These are phyloP conservation scores for Quillaja saponaria DNA, from an alignment of 306 rosid species.

Conservation along the genomic window DNA sequence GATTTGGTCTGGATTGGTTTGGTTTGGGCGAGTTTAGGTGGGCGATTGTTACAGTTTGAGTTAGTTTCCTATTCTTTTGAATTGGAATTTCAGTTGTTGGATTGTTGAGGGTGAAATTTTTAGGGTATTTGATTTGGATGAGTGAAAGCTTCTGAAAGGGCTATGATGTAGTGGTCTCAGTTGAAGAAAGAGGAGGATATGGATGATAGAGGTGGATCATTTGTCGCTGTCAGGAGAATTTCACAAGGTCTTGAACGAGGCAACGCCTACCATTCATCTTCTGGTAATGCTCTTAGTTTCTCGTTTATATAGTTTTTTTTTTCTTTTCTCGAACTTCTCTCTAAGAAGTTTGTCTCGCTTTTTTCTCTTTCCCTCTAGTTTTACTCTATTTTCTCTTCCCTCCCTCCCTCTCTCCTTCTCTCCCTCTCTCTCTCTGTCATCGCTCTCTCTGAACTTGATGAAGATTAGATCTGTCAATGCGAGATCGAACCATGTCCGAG, in stretches of 20 bases:
- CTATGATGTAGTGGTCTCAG: constrained; percentile 20
- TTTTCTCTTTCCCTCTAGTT: constrained; percentile 6
- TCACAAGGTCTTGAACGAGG: constrained; percentile 90
- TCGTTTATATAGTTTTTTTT: constrained; percentile 11
- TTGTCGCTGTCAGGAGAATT: constrained; percentile 95
- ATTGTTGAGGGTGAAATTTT: constrained; percentile 18
- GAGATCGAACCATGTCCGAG: constrained; percentile 31
- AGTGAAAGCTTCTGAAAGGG: constrained; percentile 11
- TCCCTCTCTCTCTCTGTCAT: constrained; percentile 1
- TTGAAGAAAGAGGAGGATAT: constrained; percentile 35
- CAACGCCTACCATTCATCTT: constrained; percentile 78
- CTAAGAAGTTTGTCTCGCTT: constrained; percentile 7
- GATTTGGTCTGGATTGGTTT: background rate
- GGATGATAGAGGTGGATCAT: constrained; percentile 96
- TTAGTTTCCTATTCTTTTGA: background rate
- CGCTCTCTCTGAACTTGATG: constrained; percentile 6
- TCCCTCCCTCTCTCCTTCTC: constrained; percentile 18
- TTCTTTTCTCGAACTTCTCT: constrained; percentile 18
- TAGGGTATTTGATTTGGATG: background rate
- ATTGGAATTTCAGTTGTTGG: constrained; percentile 15
- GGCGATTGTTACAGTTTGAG: background rate
- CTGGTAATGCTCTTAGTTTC: constrained; percentile 51
- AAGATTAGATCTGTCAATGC: constrained; percentile 45
- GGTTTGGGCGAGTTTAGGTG: constrained; percentile 2
- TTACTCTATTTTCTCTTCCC: constrained; percentile 8